Evolutionary conservation across 768 basidiomycete species (phyloP), one percentile per base, ranked within the genome.

Genomic region (Trametes cubensis): DNA sequence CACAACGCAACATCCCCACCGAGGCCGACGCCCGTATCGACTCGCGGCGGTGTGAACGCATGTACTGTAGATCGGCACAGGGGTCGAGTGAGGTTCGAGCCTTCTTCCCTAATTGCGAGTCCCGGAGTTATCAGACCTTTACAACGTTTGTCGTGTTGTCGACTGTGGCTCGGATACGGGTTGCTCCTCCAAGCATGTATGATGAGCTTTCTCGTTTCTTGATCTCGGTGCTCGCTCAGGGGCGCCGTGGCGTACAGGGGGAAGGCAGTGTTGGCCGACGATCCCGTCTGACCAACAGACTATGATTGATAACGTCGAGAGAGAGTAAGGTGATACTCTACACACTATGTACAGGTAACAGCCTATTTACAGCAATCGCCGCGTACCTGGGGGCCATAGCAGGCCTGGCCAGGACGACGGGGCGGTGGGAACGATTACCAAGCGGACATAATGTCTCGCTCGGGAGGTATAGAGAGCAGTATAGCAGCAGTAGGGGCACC

Each of bases 301-400:
- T 11, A 39, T 47, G 61, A 62, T 58, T 34, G 61, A 63, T 58
- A 47, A 63, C 56, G 62, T 58, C 56, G 56, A 41, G 14, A 18
- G 57, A 25, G 21, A n/a, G n/a, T 34, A 34, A 34, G 34, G 34
- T 34, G 34, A n/a, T 40, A 58, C 34, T 58, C 44, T 58, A 61
- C 54, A 61, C n/a, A 26, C 40, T 44, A 58, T 58, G 46, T 38
- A 52, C 50, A 56, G 46, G 26, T 18, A 25, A 17, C 26, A 34
- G 17, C n/a, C 20, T 56, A 56, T 47, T 15, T 56, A 56, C 44
- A 47, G 10, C 48, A 26, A 26, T 20, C 48, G 48, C 54, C 13
- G 52, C 39, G 52, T 25, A 5, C 39, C 39, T 25, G 52, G 52
- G 26, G 8, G 26, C 20, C 11, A 26, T 34, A 34, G 34, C 34